Conservation (phyloP, 2,329 filamentous ascomycete species). For the Eutypa lata region DNA sequence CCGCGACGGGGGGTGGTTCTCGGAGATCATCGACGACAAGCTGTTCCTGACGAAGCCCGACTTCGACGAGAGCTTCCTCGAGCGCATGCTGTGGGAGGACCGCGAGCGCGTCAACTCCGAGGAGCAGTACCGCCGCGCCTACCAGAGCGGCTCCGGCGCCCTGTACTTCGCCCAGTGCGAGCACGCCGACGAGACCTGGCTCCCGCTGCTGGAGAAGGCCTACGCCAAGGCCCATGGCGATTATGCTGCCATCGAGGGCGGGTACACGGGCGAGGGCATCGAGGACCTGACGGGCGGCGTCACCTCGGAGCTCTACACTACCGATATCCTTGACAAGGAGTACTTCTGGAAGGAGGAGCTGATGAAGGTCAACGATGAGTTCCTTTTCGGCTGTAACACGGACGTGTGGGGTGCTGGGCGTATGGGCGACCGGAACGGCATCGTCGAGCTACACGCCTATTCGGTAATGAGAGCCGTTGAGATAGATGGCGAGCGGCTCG, state of each 20-base stretch:
- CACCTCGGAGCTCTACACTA: slow-evolving; percentile 62
- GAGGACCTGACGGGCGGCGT: slow-evolving; percentile 64
- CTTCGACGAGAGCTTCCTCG: slow-evolving; percentile 57
- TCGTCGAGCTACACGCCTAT: slow-evolving; percentile 58
- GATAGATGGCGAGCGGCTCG: slow-evolving; percentile 58
- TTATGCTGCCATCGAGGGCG: slow-evolving; percentile 68
- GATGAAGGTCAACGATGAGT: slow-evolving; percentile 73
- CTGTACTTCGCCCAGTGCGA: slow-evolving; percentile 69
- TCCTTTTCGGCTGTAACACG: slow-evolving; percentile 63
- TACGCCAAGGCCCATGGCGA: slow-evolving; percentile 75
- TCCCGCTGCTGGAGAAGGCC: slow-evolving; percentile 69
- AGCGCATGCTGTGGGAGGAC: slow-evolving; percentile 44
- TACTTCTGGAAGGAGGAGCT: slow-evolving; percentile 78
- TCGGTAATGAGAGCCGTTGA: slow-evolving; percentile 58
- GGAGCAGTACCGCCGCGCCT: slow-evolving; percentile 58
- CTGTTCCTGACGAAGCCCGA: slow-evolving; percentile 54
- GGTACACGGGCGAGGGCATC: slow-evolving; percentile 56
- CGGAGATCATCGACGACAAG: slow-evolving; percentile 57
- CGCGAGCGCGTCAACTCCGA: slow-evolving; percentile 49
- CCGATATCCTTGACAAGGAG: slow-evolving; percentile 71
- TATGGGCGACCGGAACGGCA: slow-evolving; percentile 50
- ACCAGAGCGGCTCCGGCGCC: slow-evolving; percentile 66
- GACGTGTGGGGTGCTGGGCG: slow-evolving; percentile 43
- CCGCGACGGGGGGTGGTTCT: slow-evolving; percentile 72
- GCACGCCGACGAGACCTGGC: slow-evolving; percentile 68